Percentiles rank a stretch among this genome's conserved stretches.
These are phyloP conservation scores for Saccharomycopsis sp. DNA, from an alignment of 805 yeast genomes.

Conservation along the genomic window DNA sequence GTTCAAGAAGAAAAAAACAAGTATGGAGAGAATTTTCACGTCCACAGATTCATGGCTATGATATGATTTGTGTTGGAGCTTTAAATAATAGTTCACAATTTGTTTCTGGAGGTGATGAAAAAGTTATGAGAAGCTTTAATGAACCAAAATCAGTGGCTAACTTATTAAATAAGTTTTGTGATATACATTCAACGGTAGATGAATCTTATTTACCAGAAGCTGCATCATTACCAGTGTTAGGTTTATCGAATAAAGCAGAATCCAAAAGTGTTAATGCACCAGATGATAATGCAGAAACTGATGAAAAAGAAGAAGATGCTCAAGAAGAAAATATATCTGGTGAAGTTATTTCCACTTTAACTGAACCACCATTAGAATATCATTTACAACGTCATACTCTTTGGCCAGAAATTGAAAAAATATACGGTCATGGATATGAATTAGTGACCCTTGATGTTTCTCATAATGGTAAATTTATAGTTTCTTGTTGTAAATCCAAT, in stretches of 20 bases:
- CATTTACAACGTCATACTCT: conserved; percentile 82
- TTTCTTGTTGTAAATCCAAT: conserved; percentile 89
- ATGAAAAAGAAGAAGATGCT: conserved; percentile 21
- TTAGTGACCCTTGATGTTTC: conserved; percentile 68
- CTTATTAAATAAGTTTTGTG: conserved; percentile 46
- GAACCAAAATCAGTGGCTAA: conserved; percentile 72
- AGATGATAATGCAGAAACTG: conserved; percentile 26
- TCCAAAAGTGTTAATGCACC: conserved; percentile 29
- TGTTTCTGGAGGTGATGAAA: conserved; percentile 95
- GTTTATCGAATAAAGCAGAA: conserved; percentile 84
- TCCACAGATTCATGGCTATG: conserved; percentile 98
- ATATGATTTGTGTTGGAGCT: conserved; percentile 73
- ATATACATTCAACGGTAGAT: conserved; percentile 24
- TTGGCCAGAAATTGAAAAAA: conserved; percentile 91
- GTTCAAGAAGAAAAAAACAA: conserved; percentile 24
- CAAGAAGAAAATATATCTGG: conserved; percentile 29
- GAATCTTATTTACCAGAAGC: conserved; percentile 53
- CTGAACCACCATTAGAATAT: conserved; percentile 76
- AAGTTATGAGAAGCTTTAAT: conserved; percentile 78
- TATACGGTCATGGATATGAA: conserved; percentile 98
- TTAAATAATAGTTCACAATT: conserved; percentile 42
- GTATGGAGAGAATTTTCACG: conserved; percentile 91
- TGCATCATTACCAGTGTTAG: conserved; percentile 88
- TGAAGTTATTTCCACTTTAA: conserved; percentile 32
- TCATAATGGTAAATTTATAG: conserved; percentile 51